A percentile compares a stretch with the other conserved stretches of the same genome.
phyloP scores from a whole-genome alignment of 441 rosid species.

The Gossypium davidsonii region DNA sequence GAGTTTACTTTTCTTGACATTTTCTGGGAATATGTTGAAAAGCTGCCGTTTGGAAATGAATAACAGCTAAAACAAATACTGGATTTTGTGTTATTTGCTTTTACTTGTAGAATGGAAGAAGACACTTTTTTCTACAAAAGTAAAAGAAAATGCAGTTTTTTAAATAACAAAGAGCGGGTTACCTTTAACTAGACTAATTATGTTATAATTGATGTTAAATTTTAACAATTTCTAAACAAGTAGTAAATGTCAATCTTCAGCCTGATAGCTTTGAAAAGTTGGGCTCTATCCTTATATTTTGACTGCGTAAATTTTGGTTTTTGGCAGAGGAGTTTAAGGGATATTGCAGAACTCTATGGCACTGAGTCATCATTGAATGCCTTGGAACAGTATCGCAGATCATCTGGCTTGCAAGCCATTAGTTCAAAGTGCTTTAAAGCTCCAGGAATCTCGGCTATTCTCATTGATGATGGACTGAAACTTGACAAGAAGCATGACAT shows the following conservation, averaged over 20 bases:
- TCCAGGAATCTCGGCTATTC: conserved; percentile 61
- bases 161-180: not conserved
- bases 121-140: not conserved
- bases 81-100: too few relatives aligned
- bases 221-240: not conserved
- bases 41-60: not conserved
- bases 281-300: not conserved
- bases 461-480: conserved; percentile 81
- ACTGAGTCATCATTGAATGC: conserved; percentile 52
- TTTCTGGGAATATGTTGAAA: not conserved
- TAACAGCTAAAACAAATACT: too few relatives aligned
- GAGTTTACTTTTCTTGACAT: not conserved
- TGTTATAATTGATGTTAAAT: not conserved
- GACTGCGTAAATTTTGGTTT: not conserved
- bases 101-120: too few relatives aligned
- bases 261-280: not conserved
- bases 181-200: not conserved
- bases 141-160: not conserved
- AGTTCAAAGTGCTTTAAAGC: conserved; percentile 60
- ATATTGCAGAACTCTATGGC: conserved; percentile 69
- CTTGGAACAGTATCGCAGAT: conserved; percentile 59
- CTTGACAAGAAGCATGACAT: conserved; percentile 65
- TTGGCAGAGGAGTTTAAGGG: conserved; percentile 73
- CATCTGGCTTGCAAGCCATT: conserved; percentile 47
- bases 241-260: not conserved